Base-by-base conservation (phyloP, 306 rosid genomes). In the Fragaria vesca region DNA sequence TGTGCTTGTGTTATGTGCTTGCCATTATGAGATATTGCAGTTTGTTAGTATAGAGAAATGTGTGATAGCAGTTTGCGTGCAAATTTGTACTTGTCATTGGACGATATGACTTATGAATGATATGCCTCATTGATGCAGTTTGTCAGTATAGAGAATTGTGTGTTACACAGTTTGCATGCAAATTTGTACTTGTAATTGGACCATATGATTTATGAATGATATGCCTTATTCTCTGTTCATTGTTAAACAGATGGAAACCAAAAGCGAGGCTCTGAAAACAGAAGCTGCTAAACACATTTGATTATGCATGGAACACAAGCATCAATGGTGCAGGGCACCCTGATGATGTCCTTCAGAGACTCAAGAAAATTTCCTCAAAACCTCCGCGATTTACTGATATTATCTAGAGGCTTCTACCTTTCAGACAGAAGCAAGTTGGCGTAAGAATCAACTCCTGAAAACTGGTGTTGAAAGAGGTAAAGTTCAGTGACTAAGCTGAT, bases 231-330 rank as follows among this genome's bases (percentile, higher is more conserved):
- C 16, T 32, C 40, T 75, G 18, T 62, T 86, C 62, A 32, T 76
- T 82, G 43, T 84, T 78, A 71, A 79, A 76, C 90, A 94, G 97
- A 89, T 88, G 97, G 81, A 85, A 74, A 89, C 52, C 82, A 90
- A 92, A 83, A 83, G 86, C 50, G 81, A 85, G 34, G 98, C 94
- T 20, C 62, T 52, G 73, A 77, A 69, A 79, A 94, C 89, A 66
- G 96, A 94, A 84, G 81, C 88, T 94, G 66, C 98, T 94, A 28
- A 76, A 50, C 32, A 87, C 86, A 80, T 94, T 92, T 81, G 97
- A 94, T 85, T 92, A 89, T 81, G 97, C 97, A 17, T 94, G 98
- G 98, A 94, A 90, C 86, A 61, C 88, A 16, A 69, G 68, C 78
- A 66, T 9, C 20, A 94, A 94, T 72, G 96, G 97, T 46, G 76